A percentile compares a stretch with the other conserved stretches of the same genome.
Conservation (phyloP, 768 basidiomycete genomes). For the Psilocybe subaeruginosa region DNA sequence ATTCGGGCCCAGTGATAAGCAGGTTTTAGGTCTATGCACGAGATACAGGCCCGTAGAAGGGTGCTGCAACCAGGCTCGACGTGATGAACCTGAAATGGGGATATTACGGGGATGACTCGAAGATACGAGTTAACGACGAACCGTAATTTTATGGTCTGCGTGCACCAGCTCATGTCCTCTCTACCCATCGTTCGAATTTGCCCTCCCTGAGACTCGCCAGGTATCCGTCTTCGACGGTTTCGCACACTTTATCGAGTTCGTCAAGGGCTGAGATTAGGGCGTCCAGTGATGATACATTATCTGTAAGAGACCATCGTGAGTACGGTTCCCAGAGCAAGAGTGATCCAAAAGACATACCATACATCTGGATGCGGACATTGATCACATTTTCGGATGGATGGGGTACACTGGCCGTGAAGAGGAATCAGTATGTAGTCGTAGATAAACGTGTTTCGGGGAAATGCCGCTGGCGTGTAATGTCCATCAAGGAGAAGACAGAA, state of each 20-base stretch:
- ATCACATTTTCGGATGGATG: constrained; percentile 98
- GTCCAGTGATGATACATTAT: constrained; percentile 82
- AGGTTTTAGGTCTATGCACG: not conserved
- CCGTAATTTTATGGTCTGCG: not conserved
- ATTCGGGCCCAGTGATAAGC: not conserved
- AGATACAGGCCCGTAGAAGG: not conserved
- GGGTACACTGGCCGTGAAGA: constrained; percentile 58
- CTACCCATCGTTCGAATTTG: constrained; percentile 69
- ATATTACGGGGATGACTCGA: not conserved
- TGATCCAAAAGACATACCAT: constrained; percentile 64
- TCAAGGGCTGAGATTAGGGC: constrained; percentile 77
- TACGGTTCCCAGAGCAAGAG: constrained; percentile 4
- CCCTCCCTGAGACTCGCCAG: constrained; percentile 55
- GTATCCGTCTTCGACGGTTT: constrained; percentile 72
- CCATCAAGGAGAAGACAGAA: not conserved
- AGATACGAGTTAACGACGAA: not conserved
- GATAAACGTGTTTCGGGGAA: not conserved
- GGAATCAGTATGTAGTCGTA: not conserved
- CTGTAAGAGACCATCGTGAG: constrained; percentile 40
- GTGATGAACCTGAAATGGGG: not conserved
- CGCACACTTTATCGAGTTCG: constrained; percentile 79
- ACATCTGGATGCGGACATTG: constrained; percentile 99
- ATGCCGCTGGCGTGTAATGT: not conserved
- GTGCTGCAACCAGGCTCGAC: not conserved
- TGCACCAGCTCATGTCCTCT: constrained; percentile 49